Conservation (phyloP, 1,139 yeast species). For the Kodamaea anthophila region DNA sequence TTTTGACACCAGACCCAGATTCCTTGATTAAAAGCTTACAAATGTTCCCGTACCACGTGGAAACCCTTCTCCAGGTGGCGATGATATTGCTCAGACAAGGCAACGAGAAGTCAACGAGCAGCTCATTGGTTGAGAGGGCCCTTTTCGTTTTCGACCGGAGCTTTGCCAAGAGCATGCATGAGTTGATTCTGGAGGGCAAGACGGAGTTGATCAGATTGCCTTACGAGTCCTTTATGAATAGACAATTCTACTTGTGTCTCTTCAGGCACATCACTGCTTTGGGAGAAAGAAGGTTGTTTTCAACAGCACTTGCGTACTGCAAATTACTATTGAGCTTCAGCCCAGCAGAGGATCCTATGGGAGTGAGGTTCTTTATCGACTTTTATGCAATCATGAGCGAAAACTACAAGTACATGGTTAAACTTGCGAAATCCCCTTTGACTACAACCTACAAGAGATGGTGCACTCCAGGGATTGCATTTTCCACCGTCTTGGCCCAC, state of each 20-base stretch:
- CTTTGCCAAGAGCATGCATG: constrained; percentile 36
- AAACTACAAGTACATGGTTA: constrained; percentile 56
- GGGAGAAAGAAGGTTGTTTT: constrained; percentile 72
- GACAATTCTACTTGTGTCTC: constrained; percentile 69
- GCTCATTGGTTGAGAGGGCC: constrained; percentile 69
- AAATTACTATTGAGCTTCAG: constrained; percentile 62
- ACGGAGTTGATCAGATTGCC: constrained; percentile 66
- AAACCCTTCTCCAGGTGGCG: constrained; percentile 75
- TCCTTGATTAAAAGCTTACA: constrained; percentile 51
- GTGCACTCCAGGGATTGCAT: constrained; percentile 70
- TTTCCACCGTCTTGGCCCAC: constrained; percentile 61
- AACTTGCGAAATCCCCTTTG: constrained; percentile 49
- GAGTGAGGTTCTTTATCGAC: constrained; percentile 78
- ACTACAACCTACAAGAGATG: constrained; percentile 55
- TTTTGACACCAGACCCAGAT: constrained; percentile 67
- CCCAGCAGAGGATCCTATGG: constrained; percentile 80
- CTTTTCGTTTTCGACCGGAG: constrained; percentile 71
- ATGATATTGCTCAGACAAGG: constrained; percentile 73
- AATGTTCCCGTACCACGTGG: constrained; percentile 67
- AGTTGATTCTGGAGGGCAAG: constrained; percentile 44
- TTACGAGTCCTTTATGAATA: constrained; percentile 64
- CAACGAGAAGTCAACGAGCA: constrained; percentile 59
- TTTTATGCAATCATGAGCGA: constrained; percentile 66
- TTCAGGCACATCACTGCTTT: constrained; percentile 67
- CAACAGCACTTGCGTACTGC: constrained; percentile 71